Evolutionary conservation across 345 rosid genomes (phyloP), one percentile per base, ranked within the genome.

Genomic region (Citrus unshiu): DNA sequence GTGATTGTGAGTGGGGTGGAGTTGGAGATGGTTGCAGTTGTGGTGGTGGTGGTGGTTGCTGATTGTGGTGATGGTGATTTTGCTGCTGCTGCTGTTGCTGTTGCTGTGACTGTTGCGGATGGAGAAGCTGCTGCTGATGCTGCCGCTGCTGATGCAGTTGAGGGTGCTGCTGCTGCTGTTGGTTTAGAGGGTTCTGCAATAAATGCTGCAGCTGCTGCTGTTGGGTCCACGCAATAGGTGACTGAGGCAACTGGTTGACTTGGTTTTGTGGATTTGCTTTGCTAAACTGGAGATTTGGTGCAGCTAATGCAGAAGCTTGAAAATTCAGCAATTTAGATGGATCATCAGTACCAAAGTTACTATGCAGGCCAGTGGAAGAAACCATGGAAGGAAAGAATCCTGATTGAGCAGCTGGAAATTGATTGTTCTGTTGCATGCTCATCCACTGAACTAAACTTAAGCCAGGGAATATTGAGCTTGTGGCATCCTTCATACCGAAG

Each of bases 401-500:
- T 24, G 89, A 78, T 72, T 90, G 95, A 79, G 92, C 81, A 74
- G 87, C 85, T 77, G 89, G 88, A 74, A 90, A 86, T 82, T 88
- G 96, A 86, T 91, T 89, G 77, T 85, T 92, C 81, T 93, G 99
- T 79, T 95, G 99, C 99, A 95, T 93, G 84, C 92, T 93, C 99
- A 95, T 95, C 99, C 99, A 95, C 83, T 93, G 99, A 76, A 91
- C 96, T 65, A 95, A 86, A 83, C 96, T 95, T 86, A 93, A 81
- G 73, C 98, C 96, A 70, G 99, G 98, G 78, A 93, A 92, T 74
- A 91, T 84, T 2, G 97, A 91, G 88, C 84, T 91, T 51, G 88
- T 88, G 0, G 91, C 74, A 76, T 93, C 99, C 88, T 92, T 95
- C 93, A 91, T 85, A 60, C 97, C 97, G 82, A 88, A 87, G 0